A percentile compares a stretch with the other conserved stretches of the same genome.
Evolutionary conservation across 202 grass and related monocot species (phyloP).

Genomic region (Panicum hallii): DNA sequence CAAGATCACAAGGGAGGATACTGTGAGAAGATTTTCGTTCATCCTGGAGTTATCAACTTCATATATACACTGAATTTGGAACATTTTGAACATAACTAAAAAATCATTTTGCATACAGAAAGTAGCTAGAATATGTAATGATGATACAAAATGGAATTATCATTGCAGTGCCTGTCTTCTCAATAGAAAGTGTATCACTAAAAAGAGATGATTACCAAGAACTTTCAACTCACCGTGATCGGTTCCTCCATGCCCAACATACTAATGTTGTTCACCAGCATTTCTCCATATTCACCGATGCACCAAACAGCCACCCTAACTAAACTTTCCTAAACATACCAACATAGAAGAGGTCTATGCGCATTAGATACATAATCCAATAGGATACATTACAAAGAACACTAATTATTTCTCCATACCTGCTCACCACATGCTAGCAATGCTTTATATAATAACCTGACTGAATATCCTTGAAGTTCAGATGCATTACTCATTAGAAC

Average conservation of each 20-base stretch:
- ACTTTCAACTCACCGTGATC: slow-evolving; percentile 72
- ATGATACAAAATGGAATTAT: slow-evolving; percentile 20
- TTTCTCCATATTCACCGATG: slow-evolving; percentile 99
- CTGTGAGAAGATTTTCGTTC: slow-evolving; percentile 7
- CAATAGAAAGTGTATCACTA: slow-evolving; percentile 19
- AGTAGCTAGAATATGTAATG: slow-evolving; percentile 27
- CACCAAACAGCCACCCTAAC: slow-evolving; percentile 97
- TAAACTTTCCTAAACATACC: slow-evolving; percentile 86
- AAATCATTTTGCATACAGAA: neutral
- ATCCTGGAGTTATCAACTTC: neutral
- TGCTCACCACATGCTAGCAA: slow-evolving; percentile 74
- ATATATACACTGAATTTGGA: slow-evolving; percentile 28
- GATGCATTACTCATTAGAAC: slow-evolving; percentile 89
- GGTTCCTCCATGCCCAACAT: slow-evolving; percentile 82
- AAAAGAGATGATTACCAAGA: slow-evolving; percentile 30
- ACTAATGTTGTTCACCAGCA: slow-evolving; percentile 92
- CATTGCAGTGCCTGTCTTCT: neutral
- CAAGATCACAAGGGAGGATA: slow-evolving; percentile 1
- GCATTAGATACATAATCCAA: slow-evolving; percentile 40
- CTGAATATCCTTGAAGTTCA: slow-evolving; percentile 98
- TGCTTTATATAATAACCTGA: slow-evolving; percentile 85
- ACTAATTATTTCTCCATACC: slow-evolving; percentile 54
- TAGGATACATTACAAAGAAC: slow-evolving; percentile 33
- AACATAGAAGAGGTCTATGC: slow-evolving; percentile 46
- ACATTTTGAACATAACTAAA: slow-evolving; percentile 22